Evolutionary conservation across 495 filamentous ascomycete genomes (phyloP), one percentile per base, ranked within the genome.

Genomic region (Podospora tetraspora): DNA sequence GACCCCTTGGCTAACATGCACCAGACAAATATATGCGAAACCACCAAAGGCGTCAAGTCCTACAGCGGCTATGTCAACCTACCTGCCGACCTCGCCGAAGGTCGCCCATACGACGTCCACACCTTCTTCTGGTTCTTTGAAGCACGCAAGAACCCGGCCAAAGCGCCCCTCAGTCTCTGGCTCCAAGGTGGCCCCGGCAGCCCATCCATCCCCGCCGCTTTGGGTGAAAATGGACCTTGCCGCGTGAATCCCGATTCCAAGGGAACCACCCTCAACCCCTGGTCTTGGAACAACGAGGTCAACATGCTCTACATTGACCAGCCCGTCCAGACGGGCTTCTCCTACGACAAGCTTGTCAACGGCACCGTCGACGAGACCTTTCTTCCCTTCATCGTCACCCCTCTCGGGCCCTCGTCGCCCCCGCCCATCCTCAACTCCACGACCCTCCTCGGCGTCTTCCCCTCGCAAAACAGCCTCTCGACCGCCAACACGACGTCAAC

Each of bases 211-310:
- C 87, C 90, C 68, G 89, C 88, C 1, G 73, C 91, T 16, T 89
- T 90, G 68, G 84, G 90, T 76, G 81, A 88, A 69, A 74, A 82
- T 19, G 86, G 87, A 0, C 87, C 87, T n/a, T 90, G 87, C 65
- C 76, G 83, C 56, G 79, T 87, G n/a, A 27, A 27, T 24, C 52
- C 52, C 24, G 84, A 84, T 66, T 72, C 72, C 19, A 64, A 68
- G 11, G 32, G 27, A 30, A 73, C 67, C 4, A 32, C 19, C n/a
- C 66, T 68, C 37, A 73, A 71, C 66, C 63, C 66, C 2, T 73
- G 64, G 60, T 63, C 57, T 2, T 73, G 71, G 69, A 71, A 69
- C 63, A 67, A 73, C 59, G 59, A 69, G 4, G 57, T 60, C 25
- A 73, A 71, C 43, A 63, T 73, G 69, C 59, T 73, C 12, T 73